Base-by-base conservation (phyloP, 192 early-diverging fungal genomes). In the Helicostylum pulchrum region DNA sequence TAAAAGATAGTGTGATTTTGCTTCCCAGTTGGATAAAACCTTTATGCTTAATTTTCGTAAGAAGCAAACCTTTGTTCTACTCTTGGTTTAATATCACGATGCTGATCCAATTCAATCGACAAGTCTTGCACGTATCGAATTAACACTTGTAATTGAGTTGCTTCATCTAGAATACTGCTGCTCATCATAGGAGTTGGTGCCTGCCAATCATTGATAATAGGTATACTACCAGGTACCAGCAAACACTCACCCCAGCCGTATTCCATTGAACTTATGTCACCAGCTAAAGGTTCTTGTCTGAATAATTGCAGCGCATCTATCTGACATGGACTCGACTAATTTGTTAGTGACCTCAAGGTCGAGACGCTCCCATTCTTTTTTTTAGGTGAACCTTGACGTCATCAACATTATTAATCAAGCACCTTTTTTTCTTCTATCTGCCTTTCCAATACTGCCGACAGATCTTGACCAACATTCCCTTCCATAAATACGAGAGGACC, bases 271-370 rank as follows among this genome's bases (percentile, higher is more conserved):
- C 90, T 85, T 4, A 93, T 85, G 26, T 89, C 92, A 46, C 94
- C 95, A 14, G 82, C 71, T 75, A 97, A 74, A 3, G 96, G 96
- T 61, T 94, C 94, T 74, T 91, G n/a, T n/a, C n/a, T n/a, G n/a
- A n/a, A n/a, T n/a, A n/a, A n/a, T n/a, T n/a, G n/a, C n/a, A n/a
- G n/a, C n/a, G n/a, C n/a, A n/a, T n/a, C n/a, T n/a, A n/a, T n/a
- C n/a, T n/a, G n/a, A n/a, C n/a, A n/a, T n/a, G n/a, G n/a, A n/a
- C n/a, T n/a, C n/a, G n/a, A n/a, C n/a, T n/a, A n/a, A n/a, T n/a
- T n/a, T n/a, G n/a, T n/a, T n/a, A n/a, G n/a, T n/a, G n/a, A n/a
- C n/a, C n/a, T n/a, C n/a, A n/a, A n/a, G n/a, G n/a, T n/a, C n/a
- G n/a, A n/a, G n/a, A n/a, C n/a, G n/a, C n/a, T n/a, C n/a, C n/a